A percentile compares a stretch with the other conserved stretches of the same genome.
These are phyloP conservation scores for Gigaspora rosea DNA, from an alignment of 192 early-diverging fungal genomes.

Conservation along the genomic window DNA sequence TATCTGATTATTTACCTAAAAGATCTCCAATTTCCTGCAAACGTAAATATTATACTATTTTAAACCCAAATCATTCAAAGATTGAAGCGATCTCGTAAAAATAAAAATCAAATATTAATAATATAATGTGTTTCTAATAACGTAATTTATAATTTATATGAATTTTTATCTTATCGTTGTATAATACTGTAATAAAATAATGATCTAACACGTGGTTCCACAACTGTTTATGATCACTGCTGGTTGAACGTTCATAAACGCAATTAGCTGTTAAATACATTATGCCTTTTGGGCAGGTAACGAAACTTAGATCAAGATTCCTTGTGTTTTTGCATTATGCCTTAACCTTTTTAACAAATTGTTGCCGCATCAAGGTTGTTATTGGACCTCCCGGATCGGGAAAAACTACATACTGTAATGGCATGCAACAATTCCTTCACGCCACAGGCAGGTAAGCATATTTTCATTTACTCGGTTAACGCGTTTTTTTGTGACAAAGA, in stretches of 20 bases:
- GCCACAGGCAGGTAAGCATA: slow-evolving; percentile 63
- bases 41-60: not conserved
- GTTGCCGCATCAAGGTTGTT: slow-evolving; percentile 63
- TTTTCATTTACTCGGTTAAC: not conserved
- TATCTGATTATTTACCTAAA: not conserved
- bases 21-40: not conserved
- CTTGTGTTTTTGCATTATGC: no score
- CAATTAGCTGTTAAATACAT: not conserved
- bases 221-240: no score
- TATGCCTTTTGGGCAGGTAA: slow-evolving; percentile 37
- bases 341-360: no score
- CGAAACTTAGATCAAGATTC: not conserved
- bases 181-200: no score
- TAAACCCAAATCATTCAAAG: not conserved
- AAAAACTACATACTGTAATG: slow-evolving; percentile 95
- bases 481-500: not conserved
- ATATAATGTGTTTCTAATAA: no score
- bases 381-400: slow-evolving; percentile 94
- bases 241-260: no score
- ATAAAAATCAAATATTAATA: no score
- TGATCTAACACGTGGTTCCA: no score
- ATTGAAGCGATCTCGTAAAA: no score
- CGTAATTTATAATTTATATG: no score
- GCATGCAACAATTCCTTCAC: slow-evolving; percentile 85
- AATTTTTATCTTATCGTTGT: no score